Evolutionary conservation across 73 alveolate genomes (phyloP).

Genomic region (Uronychia setigera): DNA sequence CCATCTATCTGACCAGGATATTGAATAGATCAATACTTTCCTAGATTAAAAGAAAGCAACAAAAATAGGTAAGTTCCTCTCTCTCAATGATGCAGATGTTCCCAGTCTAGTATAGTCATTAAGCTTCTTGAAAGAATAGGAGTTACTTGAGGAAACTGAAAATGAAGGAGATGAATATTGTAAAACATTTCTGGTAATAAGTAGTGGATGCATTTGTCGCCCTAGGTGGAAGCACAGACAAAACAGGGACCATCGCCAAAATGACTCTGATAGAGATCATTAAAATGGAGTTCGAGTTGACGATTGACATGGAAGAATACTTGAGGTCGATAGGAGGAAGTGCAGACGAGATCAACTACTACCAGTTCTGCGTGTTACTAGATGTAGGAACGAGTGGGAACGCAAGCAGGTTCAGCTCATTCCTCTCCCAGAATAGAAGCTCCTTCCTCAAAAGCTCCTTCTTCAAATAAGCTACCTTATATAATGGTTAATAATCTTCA

Average conservation of each 20-base stretch:
- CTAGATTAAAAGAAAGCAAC: constrained; percentile 36
- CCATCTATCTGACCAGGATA: constrained; percentile 28
- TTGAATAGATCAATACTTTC: constrained; percentile 28
- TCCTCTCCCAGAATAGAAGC: constrained; percentile 22
- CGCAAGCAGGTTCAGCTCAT: constrained; percentile 48
- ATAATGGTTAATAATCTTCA: too few relatives aligned
- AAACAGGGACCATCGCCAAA: constrained; percentile 63
- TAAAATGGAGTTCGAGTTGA: constrained; percentile 69
- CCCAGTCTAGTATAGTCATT: background rate
- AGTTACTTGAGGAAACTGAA: constrained; percentile 37
- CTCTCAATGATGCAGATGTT: background rate
- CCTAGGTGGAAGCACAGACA: constrained; percentile 70
- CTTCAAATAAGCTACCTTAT: background rate
- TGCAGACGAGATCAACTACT: constrained; percentile 68
- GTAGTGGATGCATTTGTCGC: constrained; percentile 85
- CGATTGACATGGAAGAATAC: constrained; percentile 72
- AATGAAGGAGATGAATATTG: constrained; percentile 50
- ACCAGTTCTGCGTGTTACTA: constrained; percentile 61
- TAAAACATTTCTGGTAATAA: background rate
- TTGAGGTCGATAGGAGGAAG: constrained; percentile 69
- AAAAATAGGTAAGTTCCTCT: constrained; percentile 11
- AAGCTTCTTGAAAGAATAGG: constrained; percentile 32
- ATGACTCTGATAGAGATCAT: constrained; percentile 54
- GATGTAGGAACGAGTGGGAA: constrained; percentile 58
- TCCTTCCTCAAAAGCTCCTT: constrained; percentile 1